Base-by-base conservation (phyloP, 2,329 filamentous ascomycete genomes). In the Hortaea sp. region DNA sequence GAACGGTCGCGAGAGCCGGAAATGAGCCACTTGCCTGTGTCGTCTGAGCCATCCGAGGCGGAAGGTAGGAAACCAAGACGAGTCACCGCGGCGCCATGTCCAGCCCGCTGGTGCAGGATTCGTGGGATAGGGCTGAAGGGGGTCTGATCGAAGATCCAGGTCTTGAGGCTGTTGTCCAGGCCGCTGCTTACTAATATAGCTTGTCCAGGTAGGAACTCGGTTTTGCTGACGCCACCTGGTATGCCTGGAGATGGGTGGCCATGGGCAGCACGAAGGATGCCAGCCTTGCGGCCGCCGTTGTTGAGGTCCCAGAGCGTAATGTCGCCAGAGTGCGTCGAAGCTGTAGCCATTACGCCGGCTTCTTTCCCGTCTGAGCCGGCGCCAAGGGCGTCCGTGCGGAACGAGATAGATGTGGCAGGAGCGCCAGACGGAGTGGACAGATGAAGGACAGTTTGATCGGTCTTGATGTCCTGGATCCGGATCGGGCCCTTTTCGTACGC, bases 291-390 rank as follows among this genome's bases (percentile, higher is more conserved):
- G 5, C 88, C 88, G 11, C 88, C 88, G 34, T 84, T 77, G 62
- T 95, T 95, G 47, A 98, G 73, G 64, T 98, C 92, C 92, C 92
- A 98, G 53, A 98, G 84, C 0, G 87, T 94, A 39, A 98, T 78
- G 64, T 98, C 92, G 31, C 92, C 90, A 50, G 78, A 89, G 4
- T 78, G 74, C 28, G 74, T 72, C 20, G 86, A 88, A 6, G 88
- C 81, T 0, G 92, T 97, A 6, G 90, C 90, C 88, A 98, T 95
- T 45, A 95, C 87, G 45, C 92, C 92, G 32, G 88, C 79, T 56
- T 83, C 81, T 45, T 81, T 79, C 1, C 90, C 89, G 65, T 95
- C 88, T 31, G 88, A 81, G 6, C 89, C 90, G 11, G 92, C 89
- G 28, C 92, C 92, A 45, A 86, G 70, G 5, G 86, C 86, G 59